A percentile compares a stretch with the other conserved stretches of the same genome.
Conservation (phyloP, 768 basidiomycete species). For the Dendrothele bispora region DNA sequence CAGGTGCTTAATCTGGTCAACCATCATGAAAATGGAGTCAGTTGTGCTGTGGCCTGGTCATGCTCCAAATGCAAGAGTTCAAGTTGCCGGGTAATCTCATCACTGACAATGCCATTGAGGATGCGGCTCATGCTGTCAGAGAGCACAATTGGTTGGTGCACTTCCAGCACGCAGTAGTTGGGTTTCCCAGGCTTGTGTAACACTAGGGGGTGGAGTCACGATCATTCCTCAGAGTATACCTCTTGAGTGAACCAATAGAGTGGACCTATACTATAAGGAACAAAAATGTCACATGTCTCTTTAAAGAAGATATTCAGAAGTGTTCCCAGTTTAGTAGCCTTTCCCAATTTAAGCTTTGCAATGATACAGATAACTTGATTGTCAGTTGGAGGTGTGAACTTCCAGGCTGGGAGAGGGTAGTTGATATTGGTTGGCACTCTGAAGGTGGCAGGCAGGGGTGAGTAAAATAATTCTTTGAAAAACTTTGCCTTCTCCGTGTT, state of each 20-base stretch:
- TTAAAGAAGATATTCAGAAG: constrained; percentile 28
- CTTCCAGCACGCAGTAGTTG: constrained; percentile 29
- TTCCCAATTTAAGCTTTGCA: constrained; percentile 11
- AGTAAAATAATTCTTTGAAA: too few species aligned
- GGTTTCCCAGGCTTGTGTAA: constrained; percentile 31
- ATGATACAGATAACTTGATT: constrained; percentile 16
- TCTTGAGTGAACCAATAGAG: constrained; percentile 25
- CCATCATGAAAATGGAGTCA: constrained; percentile 25
- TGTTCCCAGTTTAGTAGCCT: constrained; percentile 20
- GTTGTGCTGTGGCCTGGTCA: constrained; percentile 27
- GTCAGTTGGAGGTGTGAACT: constrained; percentile 3
- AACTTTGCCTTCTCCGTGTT: too few species aligned
- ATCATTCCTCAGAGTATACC: constrained; percentile 29
- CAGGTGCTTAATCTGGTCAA: constrained; percentile 17
- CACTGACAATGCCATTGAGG: not conserved
- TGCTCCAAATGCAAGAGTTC: constrained; percentile 22
- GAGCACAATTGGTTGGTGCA: constrained; percentile 35
- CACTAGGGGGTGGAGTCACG: constrained; percentile 24
- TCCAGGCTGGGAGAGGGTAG: constrained; percentile 12
- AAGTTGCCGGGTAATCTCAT: constrained; percentile 1
- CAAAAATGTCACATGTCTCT: constrained; percentile 20
- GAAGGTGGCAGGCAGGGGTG: too few species aligned
- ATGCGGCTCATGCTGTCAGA: constrained; percentile 7
- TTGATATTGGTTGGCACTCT: not conserved
- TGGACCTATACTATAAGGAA: constrained; percentile 20